Conservation (phyloP, 129 eudicot species). For the Centrapalus pauciflorus region DNA sequence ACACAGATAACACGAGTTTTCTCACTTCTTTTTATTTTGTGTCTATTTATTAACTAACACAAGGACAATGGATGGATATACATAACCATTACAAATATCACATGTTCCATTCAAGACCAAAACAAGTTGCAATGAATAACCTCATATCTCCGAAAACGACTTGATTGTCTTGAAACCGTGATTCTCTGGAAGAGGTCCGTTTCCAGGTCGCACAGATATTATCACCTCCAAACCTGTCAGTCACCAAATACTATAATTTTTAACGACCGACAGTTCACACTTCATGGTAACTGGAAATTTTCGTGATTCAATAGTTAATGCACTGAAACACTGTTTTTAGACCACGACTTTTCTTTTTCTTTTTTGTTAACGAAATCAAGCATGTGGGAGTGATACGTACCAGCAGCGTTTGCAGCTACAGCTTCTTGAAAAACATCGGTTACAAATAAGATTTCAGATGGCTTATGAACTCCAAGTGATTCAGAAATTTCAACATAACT, state of each 20-base stretch:
- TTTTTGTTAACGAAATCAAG: not conserved
- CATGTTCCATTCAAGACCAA: not conserved
- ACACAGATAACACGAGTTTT: not conserved
- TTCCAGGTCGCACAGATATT: conserved; percentile 78
- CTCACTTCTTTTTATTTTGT: conserved; percentile 8
- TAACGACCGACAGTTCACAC: not conserved
- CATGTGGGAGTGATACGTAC: conserved; percentile 31
- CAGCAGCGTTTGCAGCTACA: conserved; percentile 92
- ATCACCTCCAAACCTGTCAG: conserved; percentile 79
- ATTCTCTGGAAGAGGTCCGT: conserved; percentile 71
- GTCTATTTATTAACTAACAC: not conserved
- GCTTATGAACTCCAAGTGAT: conserved; percentile 74
- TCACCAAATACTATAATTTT: not conserved
- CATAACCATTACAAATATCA: conserved; percentile 5
- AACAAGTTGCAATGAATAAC: not conserved
- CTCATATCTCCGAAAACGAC: conserved; percentile 70
- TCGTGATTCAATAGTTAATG: not conserved
- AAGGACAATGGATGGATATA: too few species aligned
- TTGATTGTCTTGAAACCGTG: conserved; percentile 66
- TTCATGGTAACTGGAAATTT: not conserved
- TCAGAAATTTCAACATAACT: conserved; percentile 74
- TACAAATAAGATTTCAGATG: conserved; percentile 72
- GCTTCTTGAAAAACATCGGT: conserved; percentile 94
- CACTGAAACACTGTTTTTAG: not conserved
- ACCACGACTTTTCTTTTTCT: not conserved